These are phyloP conservation scores for Penicillium mononematosum DNA, from an alignment of 495 filamentous ascomycete species.

Conservation along the genomic window DNA sequence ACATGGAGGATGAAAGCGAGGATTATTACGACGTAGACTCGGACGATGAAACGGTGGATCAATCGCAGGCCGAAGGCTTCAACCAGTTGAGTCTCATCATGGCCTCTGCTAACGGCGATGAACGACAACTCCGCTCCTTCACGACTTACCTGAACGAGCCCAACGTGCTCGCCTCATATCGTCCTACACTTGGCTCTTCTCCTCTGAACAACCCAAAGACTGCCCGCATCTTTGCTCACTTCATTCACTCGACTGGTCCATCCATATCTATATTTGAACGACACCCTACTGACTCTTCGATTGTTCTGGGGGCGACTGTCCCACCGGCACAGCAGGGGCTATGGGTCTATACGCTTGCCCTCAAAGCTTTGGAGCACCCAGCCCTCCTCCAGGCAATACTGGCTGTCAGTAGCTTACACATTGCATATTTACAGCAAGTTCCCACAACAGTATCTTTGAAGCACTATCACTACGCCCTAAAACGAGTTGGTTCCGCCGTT, in stretches of 20 bases:
- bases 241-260: conserved; percentile 85
- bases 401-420: conserved; percentile 83
- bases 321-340: conserved; percentile 71
- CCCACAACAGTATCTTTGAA: conserved; percentile 77
- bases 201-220: conserved; percentile 81
- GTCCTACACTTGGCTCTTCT: conserved; percentile 68
- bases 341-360: conserved; percentile 86
- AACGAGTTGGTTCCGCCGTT: conserved; percentile 72
- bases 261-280: conserved; percentile 86
- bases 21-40: conserved; percentile 64
- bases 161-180: conserved; percentile 76
- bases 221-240: conserved; percentile 87
- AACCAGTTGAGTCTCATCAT: conserved; percentile 47
- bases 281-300: conserved; percentile 72
- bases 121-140: conserved; percentile 56
- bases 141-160: conserved; percentile 64
- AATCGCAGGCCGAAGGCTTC: conserved; percentile 55
- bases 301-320: conserved; percentile 64
- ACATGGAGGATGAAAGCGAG: conserved; percentile 53
- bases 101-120: conserved; percentile 50
- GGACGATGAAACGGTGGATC: conserved; percentile 63
- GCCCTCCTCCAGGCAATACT: conserved; percentile 90
- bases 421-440: conserved; percentile 73
- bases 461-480: conserved; percentile 86
- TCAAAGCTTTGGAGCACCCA: conserved; percentile 78